phyloP scores from a whole-genome alignment of 257 asterid genomes.

The Anisodus tanguticus region DNA sequence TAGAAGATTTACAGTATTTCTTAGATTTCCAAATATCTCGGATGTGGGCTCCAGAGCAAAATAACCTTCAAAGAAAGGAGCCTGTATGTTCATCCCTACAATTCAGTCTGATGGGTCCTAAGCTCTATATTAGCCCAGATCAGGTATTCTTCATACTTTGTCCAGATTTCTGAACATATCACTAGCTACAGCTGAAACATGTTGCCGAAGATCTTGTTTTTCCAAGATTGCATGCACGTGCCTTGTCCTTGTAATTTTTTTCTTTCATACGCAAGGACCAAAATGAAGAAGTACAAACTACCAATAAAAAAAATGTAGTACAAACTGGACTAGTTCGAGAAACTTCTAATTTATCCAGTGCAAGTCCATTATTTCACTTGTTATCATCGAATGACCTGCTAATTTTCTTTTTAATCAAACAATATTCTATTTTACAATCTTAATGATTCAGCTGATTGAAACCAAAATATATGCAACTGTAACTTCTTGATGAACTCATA shows the following conservation, averaged over 20 bases:
- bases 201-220: not conserved
- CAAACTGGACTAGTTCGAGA: not conserved
- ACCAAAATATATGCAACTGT: not conserved
- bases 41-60: slow-evolving; percentile 98
- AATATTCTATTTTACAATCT: not conserved
- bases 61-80: slow-evolving; percentile 81
- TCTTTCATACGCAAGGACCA: not conserved
- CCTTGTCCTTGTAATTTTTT: not conserved
- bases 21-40: slow-evolving; percentile 92
- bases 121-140: slow-evolving; percentile 91
- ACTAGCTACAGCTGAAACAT: not conserved
- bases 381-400: not conserved
- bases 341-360: not conserved
- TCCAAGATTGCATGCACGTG: not conserved
- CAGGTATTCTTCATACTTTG: slow-evolving; percentile 58
- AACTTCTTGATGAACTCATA: not conserved
- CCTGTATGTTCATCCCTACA: slow-evolving; percentile 92
- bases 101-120: slow-evolving; percentile 99
- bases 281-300: not conserved
- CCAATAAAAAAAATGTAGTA: not conserved
- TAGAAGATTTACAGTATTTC: slow-evolving; percentile 97
- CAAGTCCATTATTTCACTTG: not conserved
- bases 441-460: not conserved
- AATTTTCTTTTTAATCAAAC: not conserved
- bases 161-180: not conserved